These are phyloP conservation scores for Alternaria ventricosa DNA, from an alignment of 2,329 filamentous ascomycete genomes.

Conservation along the genomic window DNA sequence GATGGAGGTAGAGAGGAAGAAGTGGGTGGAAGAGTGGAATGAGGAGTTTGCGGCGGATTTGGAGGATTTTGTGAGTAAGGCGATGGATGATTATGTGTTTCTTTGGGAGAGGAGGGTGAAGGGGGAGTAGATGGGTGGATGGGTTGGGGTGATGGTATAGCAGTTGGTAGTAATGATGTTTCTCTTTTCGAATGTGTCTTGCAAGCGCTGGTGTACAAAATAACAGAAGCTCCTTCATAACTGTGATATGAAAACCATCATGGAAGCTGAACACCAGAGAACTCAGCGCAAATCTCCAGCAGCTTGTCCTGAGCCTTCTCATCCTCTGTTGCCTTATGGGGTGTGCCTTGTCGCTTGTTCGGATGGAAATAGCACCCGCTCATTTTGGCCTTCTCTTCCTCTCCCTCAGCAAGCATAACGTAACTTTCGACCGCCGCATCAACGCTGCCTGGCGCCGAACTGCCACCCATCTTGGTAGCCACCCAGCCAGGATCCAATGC, in stretches of 20 bases:
- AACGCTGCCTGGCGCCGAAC: constrained; percentile 55
- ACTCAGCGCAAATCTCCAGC: constrained; percentile 47
- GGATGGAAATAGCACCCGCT: constrained; percentile 51
- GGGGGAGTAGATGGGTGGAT: neutral
- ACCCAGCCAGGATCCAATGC: constrained; percentile 63
- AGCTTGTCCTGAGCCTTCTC: constrained; percentile 54
- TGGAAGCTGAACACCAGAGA: constrained; percentile 46
- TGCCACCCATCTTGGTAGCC: constrained; percentile 62
- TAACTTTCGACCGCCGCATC: constrained; percentile 58
- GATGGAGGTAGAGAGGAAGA: constrained; percentile 14
- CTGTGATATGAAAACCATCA: neutral
- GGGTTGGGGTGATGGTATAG: too few species aligned
- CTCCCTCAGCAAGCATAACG: constrained; percentile 56
- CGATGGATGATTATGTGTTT: constrained; percentile 22
- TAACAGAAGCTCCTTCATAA: too few species aligned
- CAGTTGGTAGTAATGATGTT: too few species aligned
- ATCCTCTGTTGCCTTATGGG: constrained; percentile 44
- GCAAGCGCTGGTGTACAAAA: too few species aligned
- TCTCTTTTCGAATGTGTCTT: too few species aligned
- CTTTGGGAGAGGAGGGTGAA: neutral
- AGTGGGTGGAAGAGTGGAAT: constrained; percentile 19
- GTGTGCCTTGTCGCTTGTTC: constrained; percentile 34
- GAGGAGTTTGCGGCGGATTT: constrained; percentile 10
- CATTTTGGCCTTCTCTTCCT: constrained; percentile 31
- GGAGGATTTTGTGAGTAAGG: constrained; percentile 7